Percentiles rank a stretch among this genome's conserved stretches.
phyloP scores from a whole-genome alignment of 371 early-diverging fungal species.

The Batkoa obscura region DNA sequence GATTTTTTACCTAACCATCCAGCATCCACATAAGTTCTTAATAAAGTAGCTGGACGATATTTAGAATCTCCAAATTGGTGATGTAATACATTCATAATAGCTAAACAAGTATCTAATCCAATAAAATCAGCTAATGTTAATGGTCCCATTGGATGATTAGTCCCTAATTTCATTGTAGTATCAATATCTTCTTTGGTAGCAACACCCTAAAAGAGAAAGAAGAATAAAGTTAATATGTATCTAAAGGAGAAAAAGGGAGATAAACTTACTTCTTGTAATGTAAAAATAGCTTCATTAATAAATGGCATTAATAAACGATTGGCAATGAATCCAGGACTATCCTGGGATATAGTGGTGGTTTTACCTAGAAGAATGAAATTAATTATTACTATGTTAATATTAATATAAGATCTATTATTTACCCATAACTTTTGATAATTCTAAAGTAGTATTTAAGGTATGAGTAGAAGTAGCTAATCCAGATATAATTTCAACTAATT shows the following conservation, averaged over 20 bases:
- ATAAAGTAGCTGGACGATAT: conserved; percentile 82
- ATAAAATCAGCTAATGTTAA: conserved; percentile 93
- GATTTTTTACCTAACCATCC: conserved; percentile 90
- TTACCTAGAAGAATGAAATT: conserved; percentile 25
- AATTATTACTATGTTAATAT: background rate
- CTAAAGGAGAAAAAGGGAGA: background rate
- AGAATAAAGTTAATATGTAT: background rate
- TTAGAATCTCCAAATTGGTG: conserved; percentile 88
- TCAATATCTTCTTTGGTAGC: conserved; percentile 91
- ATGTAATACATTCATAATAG: conserved; percentile 90
- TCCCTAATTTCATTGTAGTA: conserved; percentile 91
- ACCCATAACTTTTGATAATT: conserved; percentile 61
- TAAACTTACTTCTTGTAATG: conserved; percentile 58
- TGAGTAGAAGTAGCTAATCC: conserved; percentile 61
- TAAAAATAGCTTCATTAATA: conserved; percentile 89
- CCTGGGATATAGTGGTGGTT: conserved; percentile 64
- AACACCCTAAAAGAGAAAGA: conserved; percentile 35
- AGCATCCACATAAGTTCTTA: conserved; percentile 90
- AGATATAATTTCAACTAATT: conserved; percentile 91
- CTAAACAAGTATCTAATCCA: conserved; percentile 91
- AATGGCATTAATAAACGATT: conserved; percentile 95
- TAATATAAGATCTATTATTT: background rate
- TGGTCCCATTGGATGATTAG: conserved; percentile 96
- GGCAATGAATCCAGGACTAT: conserved; percentile 94
- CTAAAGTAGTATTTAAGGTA: conserved; percentile 51